Evolutionary conservation across 2,329 filamentous ascomycete genomes (phyloP), one percentile per base, ranked within the genome.

Genomic region (Talaromyces sp.): DNA sequence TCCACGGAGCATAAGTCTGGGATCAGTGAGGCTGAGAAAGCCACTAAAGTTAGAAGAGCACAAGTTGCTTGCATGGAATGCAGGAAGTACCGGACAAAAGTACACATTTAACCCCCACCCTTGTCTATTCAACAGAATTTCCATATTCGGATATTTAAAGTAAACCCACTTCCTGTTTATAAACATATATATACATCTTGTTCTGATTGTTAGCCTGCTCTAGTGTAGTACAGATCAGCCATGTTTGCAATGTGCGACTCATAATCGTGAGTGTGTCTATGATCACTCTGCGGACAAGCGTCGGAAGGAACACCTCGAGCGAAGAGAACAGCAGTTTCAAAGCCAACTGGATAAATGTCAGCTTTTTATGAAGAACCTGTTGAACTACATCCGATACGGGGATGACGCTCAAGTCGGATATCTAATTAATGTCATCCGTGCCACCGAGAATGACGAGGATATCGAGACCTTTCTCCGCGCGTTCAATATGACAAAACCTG

Each of bases 241-340:
- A 25, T 75, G 73, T 57, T 61, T 67, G 17, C 72, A 75, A 70
- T 75, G 73, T 54, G 54, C 64, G n/a, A 58, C 69, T 6, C 73
- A 75, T 60, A 64, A 63, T 36, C 69, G 73, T 54, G 68, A 70
- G 15, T 75, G 73, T 57, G 22, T 72, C 47, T 69, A 72, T 64
- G 69, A 75, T 59, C 70, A 75, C 63, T 54, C 61, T 47, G 66
- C 70, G 58, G 73, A 75, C 62, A 74, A 68, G 62, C 73, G 73
- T n/a, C 73, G 73, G 28, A 75, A 75, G 60, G 68, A 53, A 17
- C 49, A 53, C 28, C 11, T 53, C 28, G 49, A 53, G 28, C 22
- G 49, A 53, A 53, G 28, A 30, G 49, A 53, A 30, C 49, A 30
- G 27, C 25, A 28, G 19, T 53, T 53, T 32, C 22, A 53, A 30